A percentile compares a stretch with the other conserved stretches of the same genome.
Conservation (phyloP, 768 basidiomycete species). For the Lactarius indigo region DNA sequence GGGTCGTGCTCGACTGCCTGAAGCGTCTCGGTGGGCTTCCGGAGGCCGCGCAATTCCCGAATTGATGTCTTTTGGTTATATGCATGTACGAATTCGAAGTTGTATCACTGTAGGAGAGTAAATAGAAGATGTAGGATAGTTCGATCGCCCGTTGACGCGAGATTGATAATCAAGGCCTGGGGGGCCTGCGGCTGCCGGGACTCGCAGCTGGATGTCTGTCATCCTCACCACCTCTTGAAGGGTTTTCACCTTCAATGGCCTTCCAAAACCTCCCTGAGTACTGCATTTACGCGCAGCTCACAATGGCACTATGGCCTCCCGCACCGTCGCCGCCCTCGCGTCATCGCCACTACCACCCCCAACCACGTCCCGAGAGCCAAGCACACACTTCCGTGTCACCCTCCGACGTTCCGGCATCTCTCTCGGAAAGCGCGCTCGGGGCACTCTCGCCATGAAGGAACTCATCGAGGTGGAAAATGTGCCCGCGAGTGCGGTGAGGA, state of each 20-base stretch:
- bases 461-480: no score
- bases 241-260: no score
- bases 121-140: no score
- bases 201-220: conserved; percentile 1
- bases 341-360: conserved; percentile 3
- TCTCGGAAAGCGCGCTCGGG: no score
- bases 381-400: no score
- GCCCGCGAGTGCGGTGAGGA: conserved; percentile 60
- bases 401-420: no score
- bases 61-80: neutral
- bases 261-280: neutral
- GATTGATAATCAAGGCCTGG: no score
- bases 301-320: conserved; percentile 17
- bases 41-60: neutral
- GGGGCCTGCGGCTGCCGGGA: no score
- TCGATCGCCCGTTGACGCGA: no score
- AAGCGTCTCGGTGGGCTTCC: neutral
- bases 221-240: conserved; percentile 9
- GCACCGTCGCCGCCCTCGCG: conserved; percentile 18
- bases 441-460: no score
- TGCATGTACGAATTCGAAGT: no score
- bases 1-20: conserved; percentile 19
- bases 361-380: conserved; percentile 7
- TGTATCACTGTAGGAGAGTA: no score
- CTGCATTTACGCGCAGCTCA: neutral